Evolutionary conservation across 2,329 filamentous ascomycete genomes (phyloP), one percentile per base, ranked within the genome.

Genomic region (Aspergillus ibericus): DNA sequence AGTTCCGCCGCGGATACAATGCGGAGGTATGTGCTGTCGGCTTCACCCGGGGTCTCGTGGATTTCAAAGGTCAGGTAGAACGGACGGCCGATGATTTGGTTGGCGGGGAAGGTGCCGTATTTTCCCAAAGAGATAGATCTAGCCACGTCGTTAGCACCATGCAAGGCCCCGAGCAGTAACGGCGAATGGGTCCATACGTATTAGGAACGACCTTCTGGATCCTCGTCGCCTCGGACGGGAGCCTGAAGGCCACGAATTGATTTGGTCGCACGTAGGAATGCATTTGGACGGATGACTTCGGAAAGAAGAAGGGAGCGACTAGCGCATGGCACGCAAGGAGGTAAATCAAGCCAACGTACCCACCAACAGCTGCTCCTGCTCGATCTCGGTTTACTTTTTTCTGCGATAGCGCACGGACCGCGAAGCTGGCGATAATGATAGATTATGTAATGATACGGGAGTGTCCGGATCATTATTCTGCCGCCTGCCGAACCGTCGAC

Each of bases 51-150:
- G 69, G 84, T 86, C 68, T 96, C 92, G 63, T 89, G 84, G 2
- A 98, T 82, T 74, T 98, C 93, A 77, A 92, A 99, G 0, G 93
- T 98, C 60, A 96, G 81, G 78, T 96, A 86, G 72, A 91, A 96
- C 0, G 95, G 95, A 7, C 95, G 88, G n/a, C 92, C 89, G 62
- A 99, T 85, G 47, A 99, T 86, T 32, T 95, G 84, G 72, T 98
- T 97, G 53, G 91, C 87, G 15, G 91, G 89, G 72, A 99, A 97
- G 1, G 87, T 86, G 63, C 95, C 95, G 73, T 95, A 96, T 84
- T 97, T 98, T 56, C 92, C 92, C 34, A 98, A 82, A 1, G 91
- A 92, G 64, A 98, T 89, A 46, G 86, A 91, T 40, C 93, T 97
- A 66, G 9, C 42, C 25, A 42, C 57, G 3, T 18, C 55, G 64